These are phyloP conservation scores for Abortiporus biennis DNA, from an alignment of 1,284 basidiomycete genomes.

Conservation along the genomic window DNA sequence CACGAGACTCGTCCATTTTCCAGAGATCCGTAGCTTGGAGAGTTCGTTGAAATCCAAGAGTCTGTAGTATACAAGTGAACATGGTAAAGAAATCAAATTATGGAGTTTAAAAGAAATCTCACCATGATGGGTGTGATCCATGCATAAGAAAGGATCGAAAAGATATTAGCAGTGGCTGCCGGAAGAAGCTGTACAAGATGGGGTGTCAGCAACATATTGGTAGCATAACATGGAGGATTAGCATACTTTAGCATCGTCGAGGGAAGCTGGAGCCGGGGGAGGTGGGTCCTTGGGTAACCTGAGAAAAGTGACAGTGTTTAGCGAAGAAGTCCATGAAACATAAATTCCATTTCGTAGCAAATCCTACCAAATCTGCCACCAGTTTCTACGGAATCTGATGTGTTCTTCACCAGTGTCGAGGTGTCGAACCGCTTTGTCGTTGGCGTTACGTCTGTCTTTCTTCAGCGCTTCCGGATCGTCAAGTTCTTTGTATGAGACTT, in stretches of 20 bases:
- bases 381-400: constrained; percentile 34
- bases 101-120: constrained; percentile 13
- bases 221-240: background rate
- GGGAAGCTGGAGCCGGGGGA: constrained; percentile 45
- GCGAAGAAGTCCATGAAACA: constrained; percentile 9
- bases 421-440: no score
- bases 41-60: constrained; percentile 62
- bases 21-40: constrained; percentile 72
- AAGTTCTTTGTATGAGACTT: constrained; percentile 5
- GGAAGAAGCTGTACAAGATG: constrained; percentile 41
- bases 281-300: constrained; percentile 59
- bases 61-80: constrained; percentile 21
- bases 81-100: background rate
- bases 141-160: constrained; percentile 54
- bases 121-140: constrained; percentile 73
- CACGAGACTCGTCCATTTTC: constrained; percentile 53
- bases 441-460: constrained; percentile 13
- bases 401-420: constrained; percentile 43
- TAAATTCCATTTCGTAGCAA: no score
- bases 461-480: background rate
- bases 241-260: constrained; percentile 50
- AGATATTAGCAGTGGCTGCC: constrained; percentile 46
- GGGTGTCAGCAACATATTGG: constrained; percentile 1
- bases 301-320: background rate
- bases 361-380: constrained; percentile 50